A percentile compares a stretch with the other conserved stretches of the same genome.
Evolutionary conservation across 2,329 filamentous ascomycete species (phyloP).

Genomic region (Phoma herbarum): DNA sequence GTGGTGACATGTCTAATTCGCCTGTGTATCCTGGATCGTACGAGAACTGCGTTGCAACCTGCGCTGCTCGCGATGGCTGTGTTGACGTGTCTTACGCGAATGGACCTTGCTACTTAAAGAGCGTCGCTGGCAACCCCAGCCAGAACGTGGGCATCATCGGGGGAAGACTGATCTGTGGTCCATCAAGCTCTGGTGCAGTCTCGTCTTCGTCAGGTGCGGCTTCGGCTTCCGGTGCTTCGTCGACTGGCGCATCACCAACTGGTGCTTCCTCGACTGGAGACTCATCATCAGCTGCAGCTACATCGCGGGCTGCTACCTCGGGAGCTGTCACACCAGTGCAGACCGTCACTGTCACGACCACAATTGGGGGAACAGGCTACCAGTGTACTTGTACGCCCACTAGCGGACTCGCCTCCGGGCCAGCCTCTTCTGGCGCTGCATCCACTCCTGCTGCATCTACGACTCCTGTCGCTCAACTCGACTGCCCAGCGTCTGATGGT

Average conservation of each 20-base stretch:
- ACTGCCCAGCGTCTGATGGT: conserved; percentile 31
- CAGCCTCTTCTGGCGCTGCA: conserved; percentile 3
- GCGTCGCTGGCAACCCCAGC: not conserved
- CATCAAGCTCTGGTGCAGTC: not conserved
- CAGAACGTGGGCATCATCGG: conserved; percentile 27
- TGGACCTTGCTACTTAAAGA: conserved; percentile 18
- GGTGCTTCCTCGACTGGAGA: not conserved
- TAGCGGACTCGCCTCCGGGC: not conserved
- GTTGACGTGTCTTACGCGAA: conserved; percentile 5
- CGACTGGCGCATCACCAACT: not conserved
- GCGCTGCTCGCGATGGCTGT: conserved; percentile 7
- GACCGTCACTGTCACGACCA: conserved; percentile 25
- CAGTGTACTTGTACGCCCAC: conserved; percentile 26
- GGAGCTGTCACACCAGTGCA: conserved; percentile 4
- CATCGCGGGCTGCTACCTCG: not conserved
- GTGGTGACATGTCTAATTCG: conserved; percentile 5
- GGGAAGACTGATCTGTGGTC: conserved; percentile 19
- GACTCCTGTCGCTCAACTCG: not conserved
- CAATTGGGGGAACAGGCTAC: conserved; percentile 15
- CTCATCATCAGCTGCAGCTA: not conserved
- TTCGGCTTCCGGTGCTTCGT: not conserved
- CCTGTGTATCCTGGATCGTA: conserved; percentile 15
- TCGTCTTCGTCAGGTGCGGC: conserved; percentile 2
- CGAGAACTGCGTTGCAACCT: conserved; percentile 4
- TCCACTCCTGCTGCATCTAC: not conserved